These are phyloP conservation scores for Pythium biforme DNA, from an alignment of 352 stramenopile species.

Conservation along the genomic window DNA sequence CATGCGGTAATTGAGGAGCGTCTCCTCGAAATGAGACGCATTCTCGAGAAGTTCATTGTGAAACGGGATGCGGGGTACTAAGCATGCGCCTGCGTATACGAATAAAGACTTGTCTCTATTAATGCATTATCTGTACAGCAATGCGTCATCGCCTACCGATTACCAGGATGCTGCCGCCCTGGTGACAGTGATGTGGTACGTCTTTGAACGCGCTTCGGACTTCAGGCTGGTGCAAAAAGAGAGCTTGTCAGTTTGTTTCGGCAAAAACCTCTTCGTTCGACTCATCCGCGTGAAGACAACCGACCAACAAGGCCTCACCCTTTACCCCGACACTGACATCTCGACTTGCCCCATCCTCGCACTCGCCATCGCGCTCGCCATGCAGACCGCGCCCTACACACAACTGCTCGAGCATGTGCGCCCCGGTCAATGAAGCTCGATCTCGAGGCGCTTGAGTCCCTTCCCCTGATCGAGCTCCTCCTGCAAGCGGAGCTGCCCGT, in stretches of 20 bases:
- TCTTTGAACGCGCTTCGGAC: slow-evolving; percentile 32
- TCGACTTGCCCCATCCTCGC: slow-evolving; percentile 19
- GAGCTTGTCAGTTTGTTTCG: slow-evolving; percentile 10
- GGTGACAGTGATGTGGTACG: slow-evolving; percentile 26
- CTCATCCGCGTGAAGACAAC: slow-evolving; percentile 15
- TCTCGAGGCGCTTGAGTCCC: slow-evolving; percentile 4
- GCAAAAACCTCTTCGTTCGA: slow-evolving; percentile 12
- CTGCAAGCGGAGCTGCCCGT: slow-evolving; percentile 7
- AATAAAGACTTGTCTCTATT: slow-evolving; percentile 9
- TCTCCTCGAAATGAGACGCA: background rate
- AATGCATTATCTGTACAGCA: slow-evolving; percentile 6
- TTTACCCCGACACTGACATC: slow-evolving; percentile 14
- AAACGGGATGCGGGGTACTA: background rate
- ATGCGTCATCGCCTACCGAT: slow-evolving; percentile 1
- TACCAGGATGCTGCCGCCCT: slow-evolving; percentile 27
- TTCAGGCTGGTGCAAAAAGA: slow-evolving; percentile 23
- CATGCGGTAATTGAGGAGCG: slow-evolving; percentile 1
- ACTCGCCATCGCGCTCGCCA: slow-evolving; percentile 15
- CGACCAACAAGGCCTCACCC: slow-evolving; percentile 7
- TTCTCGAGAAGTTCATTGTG: slow-evolving; percentile 2
- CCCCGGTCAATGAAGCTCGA: background rate
- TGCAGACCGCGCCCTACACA: slow-evolving; percentile 17
- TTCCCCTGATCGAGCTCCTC: slow-evolving; percentile 1
- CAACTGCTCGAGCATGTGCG: slow-evolving; percentile 8
- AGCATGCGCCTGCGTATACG: slow-evolving; percentile 2